Base-by-base conservation (phyloP, 805 yeast genomes). In the Myxozyma nipponensis region DNA sequence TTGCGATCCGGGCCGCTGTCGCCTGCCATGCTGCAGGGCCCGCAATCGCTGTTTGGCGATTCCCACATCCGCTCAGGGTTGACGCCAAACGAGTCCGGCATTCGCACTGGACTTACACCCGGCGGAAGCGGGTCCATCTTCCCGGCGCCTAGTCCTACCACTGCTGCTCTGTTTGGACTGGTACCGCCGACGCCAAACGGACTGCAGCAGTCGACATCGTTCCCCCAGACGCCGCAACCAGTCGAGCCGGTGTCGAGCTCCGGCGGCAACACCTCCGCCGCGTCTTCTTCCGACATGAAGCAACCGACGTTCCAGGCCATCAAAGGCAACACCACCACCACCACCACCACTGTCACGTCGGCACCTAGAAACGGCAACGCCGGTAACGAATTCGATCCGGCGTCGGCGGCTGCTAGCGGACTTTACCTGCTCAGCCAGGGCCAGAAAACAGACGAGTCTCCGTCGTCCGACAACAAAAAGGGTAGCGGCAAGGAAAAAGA, bases 31-130 rank as follows among this genome's bases (percentile, higher is more conserved):
- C 62, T 68, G 6, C 66, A 64, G 37, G 70, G 66, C 32, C 66
- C 67, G 9, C 66, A 62, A 19, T 44, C 48, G 15, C 6, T 17
- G 15, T 13, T 17, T 17, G 19, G n/a, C 9, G 15, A 10, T 10
- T 28, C 44, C n/a, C 38, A 35, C 15, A 71, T 47, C 39, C 46
- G 78, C 54, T 65, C 86, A 0, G 91, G 88, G 0, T 70, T 86
- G 41, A 83, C 89, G 0, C 93, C 93, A 2, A 84, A 82, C 65
- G 95, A 86, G 63, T 78, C 87, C 3, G 76, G 81, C 44, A 58
- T 86, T 44, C 73, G 95, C n/a, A 63, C 70, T 3, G 69, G 69
- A 1, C 57, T 66, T 22, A 67, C 70, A 10, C 70, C 70, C 19
- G 70, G 70, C n/a, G 68, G 66, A 30, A 55, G 62, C 32, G 67